Evolutionary conservation across 306 rosid species (phyloP).

Genomic region (Fragaria vesca): DNA sequence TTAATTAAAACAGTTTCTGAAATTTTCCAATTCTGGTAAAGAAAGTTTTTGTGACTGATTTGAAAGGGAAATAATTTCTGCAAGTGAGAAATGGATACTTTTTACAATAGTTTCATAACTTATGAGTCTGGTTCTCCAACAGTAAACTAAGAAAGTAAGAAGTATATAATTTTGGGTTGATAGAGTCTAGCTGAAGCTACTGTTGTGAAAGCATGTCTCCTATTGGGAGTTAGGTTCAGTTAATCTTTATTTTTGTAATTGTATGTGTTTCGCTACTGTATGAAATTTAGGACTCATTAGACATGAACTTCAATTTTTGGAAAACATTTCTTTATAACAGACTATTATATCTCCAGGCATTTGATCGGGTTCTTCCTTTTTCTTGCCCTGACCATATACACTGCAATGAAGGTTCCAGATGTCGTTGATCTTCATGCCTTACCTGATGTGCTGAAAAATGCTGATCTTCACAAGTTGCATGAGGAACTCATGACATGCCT

Average conservation of each 20-base stretch:
- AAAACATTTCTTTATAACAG: not conserved
- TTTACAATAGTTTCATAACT: not conserved
- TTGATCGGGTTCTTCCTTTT: constrained; percentile 93
- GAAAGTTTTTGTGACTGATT: not conserved
- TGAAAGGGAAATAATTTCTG: not conserved
- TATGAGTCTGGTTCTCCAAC: not conserved
- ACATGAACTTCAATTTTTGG: not conserved
- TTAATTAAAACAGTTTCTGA: not conserved
- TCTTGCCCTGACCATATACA: constrained; percentile 86
- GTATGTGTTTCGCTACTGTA: not conserved
- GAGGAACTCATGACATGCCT: constrained; percentile 69
- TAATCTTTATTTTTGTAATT: not conserved
- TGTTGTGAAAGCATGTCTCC: not conserved
- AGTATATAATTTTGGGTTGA: not conserved
- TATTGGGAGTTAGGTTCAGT: not conserved
- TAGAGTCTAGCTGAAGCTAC: not conserved
- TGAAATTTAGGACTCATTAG: not conserved
- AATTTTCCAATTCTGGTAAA: not conserved
- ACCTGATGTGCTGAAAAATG: constrained; percentile 63
- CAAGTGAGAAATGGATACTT: not conserved
- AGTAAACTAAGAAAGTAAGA: not conserved
- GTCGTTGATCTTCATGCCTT: constrained; percentile 74
- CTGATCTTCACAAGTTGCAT: constrained; percentile 74
- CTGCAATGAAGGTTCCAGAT: constrained; percentile 73
- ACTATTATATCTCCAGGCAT: constrained; percentile 59